Evolutionary conservation across 768 basidiomycete species (phyloP), one percentile per base, ranked within the genome.

Genomic region (Megacollybia marginata): DNA sequence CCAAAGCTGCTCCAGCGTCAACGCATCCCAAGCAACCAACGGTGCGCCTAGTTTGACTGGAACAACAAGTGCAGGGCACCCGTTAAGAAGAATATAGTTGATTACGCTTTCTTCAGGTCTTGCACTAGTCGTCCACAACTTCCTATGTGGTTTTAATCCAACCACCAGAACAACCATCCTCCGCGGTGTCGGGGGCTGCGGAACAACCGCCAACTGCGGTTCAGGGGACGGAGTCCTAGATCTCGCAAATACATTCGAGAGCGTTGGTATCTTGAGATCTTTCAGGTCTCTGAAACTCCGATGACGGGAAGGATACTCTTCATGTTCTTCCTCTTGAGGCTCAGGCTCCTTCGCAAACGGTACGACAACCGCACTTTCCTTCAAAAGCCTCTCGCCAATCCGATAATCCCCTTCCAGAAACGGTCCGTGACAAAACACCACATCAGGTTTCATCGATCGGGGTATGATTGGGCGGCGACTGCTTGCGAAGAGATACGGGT

Each of bases 391-490:
- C 59, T 82, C 72, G 12, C 82, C 82, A 35, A 83, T 57, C 50
- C 65, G 67, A 61, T 82, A 82, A 57, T 83, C 82, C 73, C 80
- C 79, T 59, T 66, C 64, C 33, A 83, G 65, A 65, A 83, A 84
- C 8, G 81, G 82, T 2, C 78, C 78, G 59, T 84, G 80, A 50
- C 77, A 82, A 57, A 83, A 83, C 10, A 82, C 63, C 9, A 84
- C 65, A 61, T 85, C 83, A 23, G 83, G 82, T 61, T 72, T 80
- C 74, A 83, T 77, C 19, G 71, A 70, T 36, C 82, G 69, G 1
- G 78, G 81, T 48, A 82, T 83, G 57, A 78, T 70, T 7, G 82
- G 82, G 44, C 81, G 63, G 9, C 78, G 72, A 2, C 70, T 71
- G 50, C 79, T 82, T 5, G 81, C 80, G 57, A 81, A 84, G 2